Evolutionary conservation across 495 filamentous ascomycete genomes (phyloP).

Genomic region (Penicillium riverlandense): DNA sequence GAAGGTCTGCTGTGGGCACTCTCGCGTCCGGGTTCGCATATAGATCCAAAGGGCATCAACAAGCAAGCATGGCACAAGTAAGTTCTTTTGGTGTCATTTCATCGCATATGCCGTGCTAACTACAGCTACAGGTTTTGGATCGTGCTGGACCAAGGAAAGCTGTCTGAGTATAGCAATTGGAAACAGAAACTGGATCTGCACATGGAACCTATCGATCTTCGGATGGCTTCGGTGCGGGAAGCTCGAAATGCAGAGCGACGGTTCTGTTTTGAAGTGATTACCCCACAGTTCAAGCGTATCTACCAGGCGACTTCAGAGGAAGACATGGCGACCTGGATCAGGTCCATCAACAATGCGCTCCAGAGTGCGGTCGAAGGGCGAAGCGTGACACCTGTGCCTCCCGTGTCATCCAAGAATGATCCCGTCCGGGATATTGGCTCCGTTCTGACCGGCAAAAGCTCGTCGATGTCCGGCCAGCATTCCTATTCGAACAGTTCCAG

Average conservation of each 20-base stretch:
- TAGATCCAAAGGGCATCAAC: conserved; percentile 88
- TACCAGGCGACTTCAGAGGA: conserved; percentile 98
- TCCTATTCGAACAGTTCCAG: conserved; percentile 43
- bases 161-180: conserved; percentile 99
- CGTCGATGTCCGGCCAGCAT: conserved; percentile 58
- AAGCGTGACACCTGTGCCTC: conserved; percentile 41
- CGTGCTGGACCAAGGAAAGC: conserved; percentile 88
- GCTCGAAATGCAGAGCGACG: conserved; percentile 88
- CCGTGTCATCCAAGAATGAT: conserved; percentile 37
- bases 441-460: conserved; percentile 88
- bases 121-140: conserved; percentile 77
- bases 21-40: conserved; percentile 87
- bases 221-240: conserved; percentile 93
- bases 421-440: conserved; percentile 77
- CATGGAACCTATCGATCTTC: conserved; percentile 96
- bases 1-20: conserved; percentile 94
- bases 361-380: conserved; percentile 90
- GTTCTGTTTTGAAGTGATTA: conserved; percentile 98
- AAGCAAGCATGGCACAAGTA: conserved; percentile 99
- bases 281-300: conserved; percentile 90
- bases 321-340: conserved; percentile 96
- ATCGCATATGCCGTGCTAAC: conserved; percentile 2
- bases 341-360: conserved; percentile 92
- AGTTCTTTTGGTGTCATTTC: conserved; percentile 22
- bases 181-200: conserved; percentile 95